Conservation (phyloP, 2,329 filamentous ascomycete genomes). For the Trichoderma koningiopsis region DNA sequence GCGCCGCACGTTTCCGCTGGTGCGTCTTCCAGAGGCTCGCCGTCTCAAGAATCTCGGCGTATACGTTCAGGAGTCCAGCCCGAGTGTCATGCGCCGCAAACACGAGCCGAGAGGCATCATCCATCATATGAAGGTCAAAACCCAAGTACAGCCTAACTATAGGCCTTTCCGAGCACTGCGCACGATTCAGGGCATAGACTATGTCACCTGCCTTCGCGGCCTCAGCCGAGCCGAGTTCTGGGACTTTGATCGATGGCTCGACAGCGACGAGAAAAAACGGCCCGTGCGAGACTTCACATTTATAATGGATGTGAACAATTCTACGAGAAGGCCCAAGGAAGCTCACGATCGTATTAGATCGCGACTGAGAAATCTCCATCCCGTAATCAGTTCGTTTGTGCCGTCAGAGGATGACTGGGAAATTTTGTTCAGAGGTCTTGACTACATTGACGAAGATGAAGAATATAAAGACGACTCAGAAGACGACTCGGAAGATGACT, state of each 20-base stretch:
- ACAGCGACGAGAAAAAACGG: neutral
- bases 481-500: neutral
- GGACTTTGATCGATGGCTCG: slow-evolving; percentile 41
- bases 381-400: slow-evolving; percentile 26
- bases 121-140: slow-evolving; percentile 35
- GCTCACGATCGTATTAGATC: slow-evolving; percentile 19
- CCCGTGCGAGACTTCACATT: slow-evolving; percentile 39
- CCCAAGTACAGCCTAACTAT: slow-evolving; percentile 44
- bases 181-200: slow-evolving; percentile 49
- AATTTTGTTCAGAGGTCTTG: neutral
- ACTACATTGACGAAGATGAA: neutral
- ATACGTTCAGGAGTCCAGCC: slow-evolving; percentile 44
- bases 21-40: slow-evolving; percentile 40
- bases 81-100: slow-evolving; percentile 37
- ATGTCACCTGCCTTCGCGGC: slow-evolving; percentile 48
- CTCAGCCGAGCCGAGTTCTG: slow-evolving; percentile 45
- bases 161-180: slow-evolving; percentile 43
- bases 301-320: slow-evolving; percentile 33
- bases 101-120: slow-evolving; percentile 39
- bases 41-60: slow-evolving; percentile 47
- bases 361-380: slow-evolving; percentile 30
- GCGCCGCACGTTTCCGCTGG: slow-evolving; percentile 42
- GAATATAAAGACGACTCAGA: neutral
- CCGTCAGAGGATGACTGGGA: slow-evolving; percentile 27
- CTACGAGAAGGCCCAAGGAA: slow-evolving; percentile 31